Evolutionary conservation across 1,139 yeast species (phyloP), one percentile per base, ranked within the genome.

Genomic region (Suhomyces yuchorum): DNA sequence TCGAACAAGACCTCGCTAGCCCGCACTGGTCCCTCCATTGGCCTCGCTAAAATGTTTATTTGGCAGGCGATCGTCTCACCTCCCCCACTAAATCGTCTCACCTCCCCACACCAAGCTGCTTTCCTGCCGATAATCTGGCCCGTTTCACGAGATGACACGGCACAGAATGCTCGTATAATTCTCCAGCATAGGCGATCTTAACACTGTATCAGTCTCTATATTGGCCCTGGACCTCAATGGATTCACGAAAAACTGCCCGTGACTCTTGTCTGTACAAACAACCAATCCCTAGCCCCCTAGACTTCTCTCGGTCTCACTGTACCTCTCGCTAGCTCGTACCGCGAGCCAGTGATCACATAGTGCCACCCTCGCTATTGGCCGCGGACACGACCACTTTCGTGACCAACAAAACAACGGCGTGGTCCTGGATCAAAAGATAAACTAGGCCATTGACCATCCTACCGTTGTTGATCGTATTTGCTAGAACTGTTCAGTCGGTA

Each of bases 331-430:
- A 18, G 5, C n/a, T 34, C 37, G 8, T 12, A 14, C 23, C 37
- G 37, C 37, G 14, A 34, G 23, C 22, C 37, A 14, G 23, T 18
- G 15, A 34, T 34, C 23, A 12, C 37, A 34, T 34, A 34, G 37
- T 18, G 37, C 22, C 37, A 34, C 37, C 35, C 37, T 36, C 40
- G 40, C 42, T 43, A 30, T 14, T 37, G 36, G 37, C 17, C 23
- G 42, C 19, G 14, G 42, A 28, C 50, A 47, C 50, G 50, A 47
- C 50, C 47, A 12, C 37, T 14, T 33, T 43, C 47, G 23, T 47
- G 50, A 44, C 50, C 50, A 44, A 47, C 50, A 47, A 44, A 47
- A 47, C 50, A 47, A 47, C 45, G 19, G 26, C 30, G 42, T 40
- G 28, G 26, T 33, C 33, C 30, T 43, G 34, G 47, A 47, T 47